Evolutionary conservation across 2,329 filamentous ascomycete genomes (phyloP).

Genomic region (Beauveria sp.): DNA sequence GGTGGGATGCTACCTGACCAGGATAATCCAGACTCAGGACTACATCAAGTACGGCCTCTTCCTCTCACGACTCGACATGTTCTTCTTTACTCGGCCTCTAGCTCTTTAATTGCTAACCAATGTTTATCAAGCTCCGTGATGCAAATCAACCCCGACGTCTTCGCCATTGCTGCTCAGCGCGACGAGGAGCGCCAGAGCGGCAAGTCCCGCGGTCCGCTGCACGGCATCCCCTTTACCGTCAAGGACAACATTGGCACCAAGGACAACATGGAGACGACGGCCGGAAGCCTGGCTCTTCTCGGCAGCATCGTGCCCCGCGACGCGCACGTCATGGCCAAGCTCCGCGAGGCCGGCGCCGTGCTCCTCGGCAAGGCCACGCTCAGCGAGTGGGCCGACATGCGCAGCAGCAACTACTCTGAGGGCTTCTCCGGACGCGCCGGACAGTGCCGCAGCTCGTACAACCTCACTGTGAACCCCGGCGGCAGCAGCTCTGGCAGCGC

Average conservation of each 20-base stretch:
- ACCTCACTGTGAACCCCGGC: slow-evolving; percentile 59
- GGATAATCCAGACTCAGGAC: slow-evolving; percentile 53
- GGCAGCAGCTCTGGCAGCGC: slow-evolving; percentile 62
- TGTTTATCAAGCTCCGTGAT: slow-evolving; percentile 41
- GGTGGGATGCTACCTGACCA: slow-evolving; percentile 52
- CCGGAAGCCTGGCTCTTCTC: slow-evolving; percentile 59
- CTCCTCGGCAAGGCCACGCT: slow-evolving; percentile 64
- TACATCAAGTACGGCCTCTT: slow-evolving; percentile 49
- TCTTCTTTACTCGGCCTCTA: no score
- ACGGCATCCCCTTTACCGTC: slow-evolving; percentile 68
- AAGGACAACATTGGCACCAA: slow-evolving; percentile 67
- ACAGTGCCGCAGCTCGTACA: slow-evolving; percentile 59
- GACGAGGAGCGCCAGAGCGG: slow-evolving; percentile 54
- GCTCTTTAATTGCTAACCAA: not conserved
- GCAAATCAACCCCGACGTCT: slow-evolving; percentile 60
- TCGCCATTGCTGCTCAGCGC: slow-evolving; percentile 50
- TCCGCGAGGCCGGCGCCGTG: slow-evolving; percentile 59
- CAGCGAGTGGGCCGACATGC: slow-evolving; percentile 69
- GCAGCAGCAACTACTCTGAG: slow-evolving; percentile 58
- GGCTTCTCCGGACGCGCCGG: slow-evolving; percentile 59
- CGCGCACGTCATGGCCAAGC: slow-evolving; percentile 51
- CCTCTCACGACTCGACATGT: no score
- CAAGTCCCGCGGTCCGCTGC: slow-evolving; percentile 54
- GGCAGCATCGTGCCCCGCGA: slow-evolving; percentile 62
- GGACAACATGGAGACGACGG: slow-evolving; percentile 67